Percentiles rank a stretch among this genome's conserved stretches.
Conservation (phyloP, 2,329 filamentous ascomycete genomes). For the Botryosphaeria dothidea region DNA sequence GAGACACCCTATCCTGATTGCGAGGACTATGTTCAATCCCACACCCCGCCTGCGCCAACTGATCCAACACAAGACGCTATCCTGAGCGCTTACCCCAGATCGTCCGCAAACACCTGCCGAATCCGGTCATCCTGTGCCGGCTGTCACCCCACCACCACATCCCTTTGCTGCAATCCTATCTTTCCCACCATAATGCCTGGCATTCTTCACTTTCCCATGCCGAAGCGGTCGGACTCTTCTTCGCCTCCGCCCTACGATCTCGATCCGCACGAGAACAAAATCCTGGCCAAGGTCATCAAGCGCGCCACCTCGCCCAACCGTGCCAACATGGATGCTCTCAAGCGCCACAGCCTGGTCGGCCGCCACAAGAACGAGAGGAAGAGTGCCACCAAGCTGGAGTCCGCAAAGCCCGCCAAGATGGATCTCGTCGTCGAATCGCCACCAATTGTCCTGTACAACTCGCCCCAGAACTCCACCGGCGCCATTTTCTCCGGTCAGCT, state of each 20-base stretch:
- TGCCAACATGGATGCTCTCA: constrained; percentile 38
- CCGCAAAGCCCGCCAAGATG: constrained; percentile 52
- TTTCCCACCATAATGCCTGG: constrained; percentile 7
- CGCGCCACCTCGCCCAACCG: constrained; percentile 16
- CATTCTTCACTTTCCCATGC: constrained; percentile 19
- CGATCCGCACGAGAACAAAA: constrained; percentile 7
- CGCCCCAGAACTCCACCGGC: constrained; percentile 72
- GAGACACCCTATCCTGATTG: neutral
- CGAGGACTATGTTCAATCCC: constrained; percentile 16
- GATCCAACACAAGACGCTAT: constrained; percentile 18
- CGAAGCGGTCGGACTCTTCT: constrained; percentile 5
- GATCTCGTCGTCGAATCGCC: constrained; percentile 77
- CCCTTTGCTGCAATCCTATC: neutral
- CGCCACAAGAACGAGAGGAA: constrained; percentile 35
- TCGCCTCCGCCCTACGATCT: constrained; percentile 17
- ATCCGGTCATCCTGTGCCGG: neutral
- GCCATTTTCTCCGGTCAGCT: constrained; percentile 84
- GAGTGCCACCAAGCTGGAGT: constrained; percentile 35
- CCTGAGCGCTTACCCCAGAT: constrained; percentile 11
- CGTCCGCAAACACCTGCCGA: constrained; percentile 11
- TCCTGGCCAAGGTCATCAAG: constrained; percentile 19
- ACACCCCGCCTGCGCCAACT: constrained; percentile 8
- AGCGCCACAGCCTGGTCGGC: constrained; percentile 34
- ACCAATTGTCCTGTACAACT: constrained; percentile 80
- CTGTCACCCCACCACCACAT: neutral